These are phyloP conservation scores for Aureobasidium sp. DNA, from an alignment of 2,329 filamentous ascomycete species.

Conservation along the genomic window DNA sequence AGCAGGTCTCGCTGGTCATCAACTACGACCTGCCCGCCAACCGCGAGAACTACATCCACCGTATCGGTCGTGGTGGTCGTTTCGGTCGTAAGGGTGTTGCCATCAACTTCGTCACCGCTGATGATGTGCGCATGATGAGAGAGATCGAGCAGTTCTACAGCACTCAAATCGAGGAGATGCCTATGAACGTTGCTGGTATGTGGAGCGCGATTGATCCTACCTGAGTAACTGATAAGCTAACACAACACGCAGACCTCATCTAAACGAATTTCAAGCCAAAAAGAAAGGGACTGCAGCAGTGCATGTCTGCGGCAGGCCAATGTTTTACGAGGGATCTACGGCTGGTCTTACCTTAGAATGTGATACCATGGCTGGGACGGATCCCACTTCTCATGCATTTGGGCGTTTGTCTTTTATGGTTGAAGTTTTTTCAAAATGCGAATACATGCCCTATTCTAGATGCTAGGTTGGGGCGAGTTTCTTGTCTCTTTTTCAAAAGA, in stretches of 20 bases:
- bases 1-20: slow-evolving; percentile 99
- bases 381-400: slow-evolving; percentile 12
- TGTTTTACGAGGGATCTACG: slow-evolving; percentile 12
- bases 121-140: slow-evolving; percentile 99
- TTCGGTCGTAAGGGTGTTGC: slow-evolving; percentile 99
- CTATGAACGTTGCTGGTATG: slow-evolving; percentile 74
- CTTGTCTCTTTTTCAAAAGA: slow-evolving; percentile 9
- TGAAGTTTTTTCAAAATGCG: slow-evolving; percentile 12
- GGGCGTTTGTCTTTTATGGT: slow-evolving; percentile 12
- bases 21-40: slow-evolving; percentile 99
- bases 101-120: slow-evolving; percentile 99
- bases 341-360: slow-evolving; percentile 8
- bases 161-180: slow-evolving; percentile 99
- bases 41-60: slow-evolving; percentile 99
- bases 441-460: slow-evolving; percentile 12
- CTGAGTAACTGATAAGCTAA: slow-evolving; percentile 49
- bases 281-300: slow-evolving; percentile 12
- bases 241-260: slow-evolving; percentile 27
- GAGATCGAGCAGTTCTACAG: slow-evolving; percentile 99
- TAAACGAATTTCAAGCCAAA: slow-evolving; percentile 21
- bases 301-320: slow-evolving; percentile 5
- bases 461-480: slow-evolving; percentile 11
- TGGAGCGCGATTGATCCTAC: slow-evolving; percentile 15
- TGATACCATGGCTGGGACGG: slow-evolving; percentile 11
- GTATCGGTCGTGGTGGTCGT: slow-evolving; percentile 98